Evolutionary conservation across 2,329 filamentous ascomycete genomes (phyloP).

Genomic region (Cordyceps cateniannulata): DNA sequence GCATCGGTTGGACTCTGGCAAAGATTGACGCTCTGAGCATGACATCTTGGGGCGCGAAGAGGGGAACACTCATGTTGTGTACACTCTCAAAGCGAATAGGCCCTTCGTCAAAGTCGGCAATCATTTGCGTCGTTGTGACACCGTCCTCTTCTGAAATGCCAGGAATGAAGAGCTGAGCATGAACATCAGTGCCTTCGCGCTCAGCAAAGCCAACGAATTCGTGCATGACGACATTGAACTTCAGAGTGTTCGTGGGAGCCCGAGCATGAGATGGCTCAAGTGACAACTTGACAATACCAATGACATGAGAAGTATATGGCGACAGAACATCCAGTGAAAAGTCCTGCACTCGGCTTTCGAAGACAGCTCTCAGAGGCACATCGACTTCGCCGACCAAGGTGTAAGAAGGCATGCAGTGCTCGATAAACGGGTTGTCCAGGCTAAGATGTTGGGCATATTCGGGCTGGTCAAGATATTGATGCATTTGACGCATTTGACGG

Average conservation of each 20-base stretch:
- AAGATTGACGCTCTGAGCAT: slow-evolving; percentile 84
- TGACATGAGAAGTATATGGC: slow-evolving; percentile 82
- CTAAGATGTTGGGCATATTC: slow-evolving; percentile 92
- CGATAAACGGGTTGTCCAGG: slow-evolving; percentile 87
- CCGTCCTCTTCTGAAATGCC: slow-evolving; percentile 85
- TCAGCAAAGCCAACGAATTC: slow-evolving; percentile 93
- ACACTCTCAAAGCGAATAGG: slow-evolving; percentile 94
- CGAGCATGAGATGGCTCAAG: slow-evolving; percentile 90
- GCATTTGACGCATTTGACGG: slow-evolving; percentile 89
- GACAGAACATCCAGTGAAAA: slow-evolving; percentile 87
- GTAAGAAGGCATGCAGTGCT: slow-evolving; percentile 85
- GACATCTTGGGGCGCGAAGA: slow-evolving; percentile 63
- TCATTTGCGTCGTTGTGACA: slow-evolving; percentile 92
- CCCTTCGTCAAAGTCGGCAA: slow-evolving; percentile 87
- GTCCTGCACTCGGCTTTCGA: slow-evolving; percentile 90
- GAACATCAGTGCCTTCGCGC: slow-evolving; percentile 89
- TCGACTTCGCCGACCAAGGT: slow-evolving; percentile 90
- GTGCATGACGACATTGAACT: slow-evolving; percentile 98
- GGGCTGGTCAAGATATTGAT: slow-evolving; percentile 91
- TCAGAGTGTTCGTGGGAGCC: slow-evolving; percentile 84
- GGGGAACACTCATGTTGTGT: slow-evolving; percentile 91
- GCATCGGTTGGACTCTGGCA: slow-evolving; percentile 84
- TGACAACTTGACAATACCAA: slow-evolving; percentile 85
- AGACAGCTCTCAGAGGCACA: slow-evolving; percentile 86
- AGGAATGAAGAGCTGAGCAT: slow-evolving; percentile 93